These are phyloP conservation scores for Sisymbrium irio DNA, from an alignment of 345 rosid genomes.

Conservation along the genomic window DNA sequence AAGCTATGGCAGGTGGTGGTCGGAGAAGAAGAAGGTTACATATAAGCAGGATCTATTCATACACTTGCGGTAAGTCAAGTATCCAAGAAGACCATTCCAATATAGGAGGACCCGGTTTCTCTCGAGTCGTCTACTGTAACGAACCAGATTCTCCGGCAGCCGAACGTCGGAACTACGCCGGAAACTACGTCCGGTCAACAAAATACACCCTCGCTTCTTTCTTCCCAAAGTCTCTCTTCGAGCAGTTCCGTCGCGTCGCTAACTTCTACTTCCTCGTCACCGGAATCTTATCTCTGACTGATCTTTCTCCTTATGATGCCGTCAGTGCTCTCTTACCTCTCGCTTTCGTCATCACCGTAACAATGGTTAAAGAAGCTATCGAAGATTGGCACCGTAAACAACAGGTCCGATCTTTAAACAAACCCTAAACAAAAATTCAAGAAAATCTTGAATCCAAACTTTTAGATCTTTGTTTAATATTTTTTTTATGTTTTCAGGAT, in stretches of 20 bases:
- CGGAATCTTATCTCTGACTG: slow-evolving; percentile 71
- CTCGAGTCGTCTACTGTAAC: slow-evolving; percentile 78
- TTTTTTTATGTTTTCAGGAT: slow-evolving; percentile 45
- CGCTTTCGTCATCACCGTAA: slow-evolving; percentile 59
- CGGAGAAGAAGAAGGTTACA: slow-evolving; percentile 50
- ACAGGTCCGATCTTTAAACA: slow-evolving; percentile 55
- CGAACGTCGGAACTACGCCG: slow-evolving; percentile 47
- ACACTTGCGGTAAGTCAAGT: slow-evolving; percentile 61
- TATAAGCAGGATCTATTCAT: slow-evolving; percentile 78
- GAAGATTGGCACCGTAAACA: slow-evolving; percentile 87
- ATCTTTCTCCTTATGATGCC: slow-evolving; percentile 68
- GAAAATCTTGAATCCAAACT: not conserved
- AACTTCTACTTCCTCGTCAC: slow-evolving; percentile 75
- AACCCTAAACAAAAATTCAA: not conserved
- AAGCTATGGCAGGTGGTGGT: slow-evolving; percentile 53
- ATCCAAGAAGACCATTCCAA: slow-evolving; percentile 69
- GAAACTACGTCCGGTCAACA: slow-evolving; percentile 69
- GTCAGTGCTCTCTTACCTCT: slow-evolving; percentile 72
- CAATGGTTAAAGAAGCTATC: slow-evolving; percentile 85
- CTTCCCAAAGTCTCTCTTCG: slow-evolving; percentile 89
- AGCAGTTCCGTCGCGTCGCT: slow-evolving; percentile 96
- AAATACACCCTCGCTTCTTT: slow-evolving; percentile 74
- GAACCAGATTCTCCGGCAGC: slow-evolving; percentile 71
- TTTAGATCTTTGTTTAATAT: not conserved
- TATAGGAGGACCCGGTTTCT: slow-evolving; percentile 83